Evolutionary conservation across 139 green algal species (phyloP).

Genomic region (Picochlorum sp.): DNA sequence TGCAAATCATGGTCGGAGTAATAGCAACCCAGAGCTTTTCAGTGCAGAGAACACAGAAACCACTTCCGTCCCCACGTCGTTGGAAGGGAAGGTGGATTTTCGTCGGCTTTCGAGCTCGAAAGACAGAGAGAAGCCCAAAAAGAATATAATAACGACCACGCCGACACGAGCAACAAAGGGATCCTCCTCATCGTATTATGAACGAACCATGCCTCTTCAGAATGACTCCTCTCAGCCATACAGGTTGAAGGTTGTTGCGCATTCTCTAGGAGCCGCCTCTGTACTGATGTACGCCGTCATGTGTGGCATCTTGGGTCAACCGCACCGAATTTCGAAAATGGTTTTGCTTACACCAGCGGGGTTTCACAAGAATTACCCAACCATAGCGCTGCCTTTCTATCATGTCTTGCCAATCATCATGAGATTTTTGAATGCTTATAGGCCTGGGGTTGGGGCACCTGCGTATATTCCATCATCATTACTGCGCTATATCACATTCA

Average conservation of each 20-base stretch:
- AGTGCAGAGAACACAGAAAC: neutral
- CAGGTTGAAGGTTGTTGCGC: conserved; percentile 40
- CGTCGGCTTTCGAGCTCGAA: too few species aligned
- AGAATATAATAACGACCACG: too few species aligned
- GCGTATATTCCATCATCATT: conserved; percentile 63
- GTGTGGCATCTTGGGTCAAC: conserved; percentile 11
- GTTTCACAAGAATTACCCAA: conserved; percentile 41
- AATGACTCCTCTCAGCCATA: conserved; percentile 27
- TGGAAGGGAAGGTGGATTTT: too few species aligned
- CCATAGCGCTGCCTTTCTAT: conserved; percentile 22
- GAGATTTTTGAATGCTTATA: conserved; percentile 17
- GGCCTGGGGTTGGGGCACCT: conserved; percentile 21
- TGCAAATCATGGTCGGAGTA: neutral
- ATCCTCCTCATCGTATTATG: too few species aligned
- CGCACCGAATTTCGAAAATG: conserved; percentile 47
- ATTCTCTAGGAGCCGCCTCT: conserved; percentile 51
- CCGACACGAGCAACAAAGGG: too few species aligned
- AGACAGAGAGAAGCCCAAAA: too few species aligned
- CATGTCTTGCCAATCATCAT: conserved; percentile 22
- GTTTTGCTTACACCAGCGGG: conserved; percentile 70
- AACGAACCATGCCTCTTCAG: too few species aligned
- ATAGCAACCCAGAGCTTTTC: neutral
- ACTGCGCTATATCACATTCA: conserved; percentile 54
- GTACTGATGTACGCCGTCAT: conserved; percentile 51
- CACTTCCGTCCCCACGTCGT: too few species aligned